These are phyloP conservation scores for Arxiozyma bovina DNA, from an alignment of 1,139 yeast genomes.

Conservation along the genomic window DNA sequence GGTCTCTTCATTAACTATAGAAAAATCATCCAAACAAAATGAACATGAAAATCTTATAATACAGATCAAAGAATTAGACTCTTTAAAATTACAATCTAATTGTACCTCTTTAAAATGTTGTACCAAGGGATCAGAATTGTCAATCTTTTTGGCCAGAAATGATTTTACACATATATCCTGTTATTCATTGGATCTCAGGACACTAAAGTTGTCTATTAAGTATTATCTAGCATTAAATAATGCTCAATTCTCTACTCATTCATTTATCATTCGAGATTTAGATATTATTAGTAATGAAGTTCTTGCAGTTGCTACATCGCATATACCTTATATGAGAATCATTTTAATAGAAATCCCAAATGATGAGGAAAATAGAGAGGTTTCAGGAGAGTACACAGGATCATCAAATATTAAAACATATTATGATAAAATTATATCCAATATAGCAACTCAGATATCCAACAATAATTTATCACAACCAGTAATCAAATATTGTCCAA, in stretches of 20 bases:
- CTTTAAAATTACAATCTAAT: constrained; percentile 37
- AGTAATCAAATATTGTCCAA: constrained; percentile 36
- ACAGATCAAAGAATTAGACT: constrained; percentile 24
- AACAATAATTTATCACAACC: constrained; percentile 66
- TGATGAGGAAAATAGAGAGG: neutral
- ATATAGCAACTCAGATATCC: constrained; percentile 53
- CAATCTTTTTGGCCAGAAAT: constrained; percentile 46
- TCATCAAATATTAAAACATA: constrained; percentile 14
- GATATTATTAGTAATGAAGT: constrained; percentile 23
- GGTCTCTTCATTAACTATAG: constrained; percentile 31
- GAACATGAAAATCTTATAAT: constrained; percentile 16
- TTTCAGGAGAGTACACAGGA: neutral
- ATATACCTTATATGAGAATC: constrained; percentile 65
- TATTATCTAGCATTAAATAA: constrained; percentile 58
- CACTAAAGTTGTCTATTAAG: constrained; percentile 27
- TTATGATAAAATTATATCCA: constrained; percentile 43
- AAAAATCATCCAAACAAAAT: neutral
- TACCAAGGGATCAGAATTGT: constrained; percentile 23
- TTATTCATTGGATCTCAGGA: constrained; percentile 27
- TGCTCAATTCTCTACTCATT: constrained; percentile 62
- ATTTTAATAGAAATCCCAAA: constrained; percentile 41
- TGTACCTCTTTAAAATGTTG: constrained; percentile 43
- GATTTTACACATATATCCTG: constrained; percentile 51
- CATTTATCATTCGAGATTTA: constrained; percentile 53
- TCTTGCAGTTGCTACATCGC: constrained; percentile 60